Evolutionary conservation across 305 asterid genomes (phyloP).

Genomic region (Rubia balearica): DNA sequence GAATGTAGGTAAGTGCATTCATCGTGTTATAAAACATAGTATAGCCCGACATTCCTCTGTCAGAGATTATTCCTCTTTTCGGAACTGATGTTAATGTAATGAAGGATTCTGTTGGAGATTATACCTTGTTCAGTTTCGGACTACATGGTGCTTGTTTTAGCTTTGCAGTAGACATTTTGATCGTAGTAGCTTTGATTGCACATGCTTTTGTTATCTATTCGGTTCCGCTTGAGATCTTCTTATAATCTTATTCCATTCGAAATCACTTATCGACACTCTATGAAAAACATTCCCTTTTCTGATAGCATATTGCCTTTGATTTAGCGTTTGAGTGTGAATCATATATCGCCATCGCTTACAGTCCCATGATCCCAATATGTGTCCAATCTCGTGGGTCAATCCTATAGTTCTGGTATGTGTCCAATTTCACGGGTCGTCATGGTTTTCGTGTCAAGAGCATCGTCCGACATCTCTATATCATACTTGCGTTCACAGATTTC

Average conservation of each 20-base stretch:
- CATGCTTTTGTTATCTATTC: not conserved
- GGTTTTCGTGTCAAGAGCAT: not conserved
- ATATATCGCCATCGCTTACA: no score
- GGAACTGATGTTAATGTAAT: not conserved
- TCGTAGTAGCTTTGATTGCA: not conserved
- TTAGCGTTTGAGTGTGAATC: no score
- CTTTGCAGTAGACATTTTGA: not conserved
- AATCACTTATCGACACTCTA: no score
- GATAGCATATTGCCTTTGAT: no score
- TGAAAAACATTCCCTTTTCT: no score
- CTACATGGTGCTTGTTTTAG: not conserved
- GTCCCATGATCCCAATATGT: no score
- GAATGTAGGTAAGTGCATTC: constrained; percentile 41
- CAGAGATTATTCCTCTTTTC: not conserved
- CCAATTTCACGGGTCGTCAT: not conserved
- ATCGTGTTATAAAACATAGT: constrained; percentile 13
- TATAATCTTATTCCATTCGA: no score
- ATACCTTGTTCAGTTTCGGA: not conserved
- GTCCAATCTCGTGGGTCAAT: no score
- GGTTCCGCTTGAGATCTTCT: not conserved
- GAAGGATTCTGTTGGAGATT: not conserved
- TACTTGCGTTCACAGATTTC: no score
- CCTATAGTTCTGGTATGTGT: not conserved
- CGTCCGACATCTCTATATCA: no score
- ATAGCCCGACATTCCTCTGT: not conserved